Base-by-base conservation (phyloP, 495 filamentous ascomycete species). In the Tuber aestivum region DNA sequence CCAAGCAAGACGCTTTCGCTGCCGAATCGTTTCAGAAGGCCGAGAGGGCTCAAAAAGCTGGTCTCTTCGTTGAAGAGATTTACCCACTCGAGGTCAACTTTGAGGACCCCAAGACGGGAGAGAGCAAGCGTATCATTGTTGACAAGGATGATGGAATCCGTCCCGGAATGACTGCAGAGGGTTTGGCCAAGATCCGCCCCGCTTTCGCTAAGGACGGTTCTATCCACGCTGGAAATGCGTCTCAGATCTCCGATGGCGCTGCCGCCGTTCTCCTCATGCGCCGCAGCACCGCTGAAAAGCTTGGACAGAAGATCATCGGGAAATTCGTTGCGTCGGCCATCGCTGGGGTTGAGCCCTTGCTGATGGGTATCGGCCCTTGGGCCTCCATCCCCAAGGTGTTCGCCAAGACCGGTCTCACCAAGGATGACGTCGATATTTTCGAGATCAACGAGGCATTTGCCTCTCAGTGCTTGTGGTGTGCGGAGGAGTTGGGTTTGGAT, bases 381-480 rank as follows among this genome's bases (percentile, higher is more conserved):
- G 94, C 94, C 84, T 94, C 95, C 42, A 97, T 99, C 83, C 95
- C 95, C 75, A 91, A 94, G 82, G 93, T 93, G 10, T 90, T 97
- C 77, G 87, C 91, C 84, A 94, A 95, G 83, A 92, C 94, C 5
- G 92, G 94, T 65, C 89, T 99, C 77, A 88, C 87, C 78, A 94
- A 92, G 85, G 92, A 95, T 70, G 95, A 98, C 77, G 93, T 99
- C 48, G 96, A 97, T 84, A 92, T 98, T 83, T 99, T 88, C 83
- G 95, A 99, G 90, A 98, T 99, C 88, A 99, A 99, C 87, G 95
- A 99, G 89, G 95, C 95, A 12, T 99, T 99, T 84, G 95, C 95
- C 23, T 91, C 88, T 73, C 95, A 99, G 87, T 97, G 94, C 82
- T 86, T 99, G 71, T 97, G 92, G 91, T 99, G 96, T 86, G 87